These are phyloP conservation scores for Acacia pycnantha DNA, from an alignment of 331 rosid genomes.

Conservation along the genomic window DNA sequence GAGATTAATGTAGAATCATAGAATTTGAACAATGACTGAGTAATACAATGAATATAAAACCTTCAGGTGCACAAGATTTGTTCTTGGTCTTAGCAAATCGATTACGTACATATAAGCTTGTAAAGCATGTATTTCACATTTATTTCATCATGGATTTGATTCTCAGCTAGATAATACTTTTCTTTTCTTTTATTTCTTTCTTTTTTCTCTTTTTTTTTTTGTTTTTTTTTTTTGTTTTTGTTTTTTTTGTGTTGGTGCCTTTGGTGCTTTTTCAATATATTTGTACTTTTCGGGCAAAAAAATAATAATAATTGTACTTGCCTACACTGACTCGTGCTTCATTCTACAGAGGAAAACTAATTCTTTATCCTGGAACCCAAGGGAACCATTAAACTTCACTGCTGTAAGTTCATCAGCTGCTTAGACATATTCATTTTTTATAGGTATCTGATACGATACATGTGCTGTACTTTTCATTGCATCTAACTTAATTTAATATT, in stretches of 20 bases:
- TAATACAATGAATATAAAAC: no score
- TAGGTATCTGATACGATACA: not conserved
- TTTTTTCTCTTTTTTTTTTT: no score
- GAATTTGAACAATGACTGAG: no score
- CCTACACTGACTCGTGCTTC: slow-evolving; percentile 35
- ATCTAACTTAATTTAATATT: not conserved
- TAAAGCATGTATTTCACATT: not conserved
- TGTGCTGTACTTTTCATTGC: not conserved
- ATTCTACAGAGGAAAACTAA: slow-evolving; percentile 73
- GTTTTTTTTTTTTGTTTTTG: no score
- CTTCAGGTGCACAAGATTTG: no score
- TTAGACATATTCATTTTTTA: not conserved
- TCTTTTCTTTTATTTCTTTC: no score
- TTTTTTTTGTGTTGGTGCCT: not conserved
- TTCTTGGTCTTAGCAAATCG: no score
- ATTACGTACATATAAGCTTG: not conserved
- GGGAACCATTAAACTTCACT: slow-evolving; percentile 94
- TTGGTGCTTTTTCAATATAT: not conserved
- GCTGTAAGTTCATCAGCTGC: slow-evolving; percentile 61
- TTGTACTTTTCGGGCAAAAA: no score
- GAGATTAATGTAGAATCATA: no score
- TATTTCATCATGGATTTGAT: not conserved
- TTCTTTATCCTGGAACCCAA: slow-evolving; percentile 93
- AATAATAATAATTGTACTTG: no score
- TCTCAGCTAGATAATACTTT: not conserved